Evolutionary conservation across 345 rosid genomes (phyloP).

Genomic region (Aegle marmelos): DNA sequence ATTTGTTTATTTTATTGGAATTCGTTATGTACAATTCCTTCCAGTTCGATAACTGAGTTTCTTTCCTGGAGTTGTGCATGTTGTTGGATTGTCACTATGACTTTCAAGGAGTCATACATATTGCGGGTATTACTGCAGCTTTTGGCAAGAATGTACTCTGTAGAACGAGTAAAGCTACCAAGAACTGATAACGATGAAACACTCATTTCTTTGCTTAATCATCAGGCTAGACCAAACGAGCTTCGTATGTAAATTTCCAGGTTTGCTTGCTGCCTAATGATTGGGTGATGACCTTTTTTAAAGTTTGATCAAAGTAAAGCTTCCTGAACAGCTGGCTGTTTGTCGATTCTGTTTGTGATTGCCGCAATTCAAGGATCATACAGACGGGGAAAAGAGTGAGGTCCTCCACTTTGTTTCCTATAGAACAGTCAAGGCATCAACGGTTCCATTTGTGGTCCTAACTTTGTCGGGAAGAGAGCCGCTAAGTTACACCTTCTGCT

Average conservation of each 20-base stretch:
- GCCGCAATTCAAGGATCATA: slow-evolving; percentile 3
- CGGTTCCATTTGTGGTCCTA: background rate
- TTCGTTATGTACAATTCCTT: background rate
- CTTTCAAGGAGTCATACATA: background rate
- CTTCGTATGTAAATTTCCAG: background rate
- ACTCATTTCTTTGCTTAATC: background rate
- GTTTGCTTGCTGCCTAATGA: background rate
- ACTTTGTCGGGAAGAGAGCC: background rate
- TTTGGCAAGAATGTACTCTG: background rate
- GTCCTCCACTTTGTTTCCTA: background rate
- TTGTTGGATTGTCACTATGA: background rate
- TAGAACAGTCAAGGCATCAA: slow-evolving; percentile 4
- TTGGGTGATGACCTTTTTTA: background rate
- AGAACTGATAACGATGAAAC: background rate
- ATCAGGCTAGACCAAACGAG: no score
- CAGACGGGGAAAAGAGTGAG: background rate
- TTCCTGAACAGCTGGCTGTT: background rate
- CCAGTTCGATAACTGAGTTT: background rate
- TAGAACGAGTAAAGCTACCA: background rate
- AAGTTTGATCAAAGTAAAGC: background rate
- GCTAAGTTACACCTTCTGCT: no score
- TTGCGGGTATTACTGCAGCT: background rate
- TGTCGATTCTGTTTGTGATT: background rate
- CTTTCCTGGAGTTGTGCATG: background rate
- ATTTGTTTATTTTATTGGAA: background rate